Evolutionary conservation across 352 stramenopile species (phyloP).

Genomic region (Globisporangium recalcitrans): DNA sequence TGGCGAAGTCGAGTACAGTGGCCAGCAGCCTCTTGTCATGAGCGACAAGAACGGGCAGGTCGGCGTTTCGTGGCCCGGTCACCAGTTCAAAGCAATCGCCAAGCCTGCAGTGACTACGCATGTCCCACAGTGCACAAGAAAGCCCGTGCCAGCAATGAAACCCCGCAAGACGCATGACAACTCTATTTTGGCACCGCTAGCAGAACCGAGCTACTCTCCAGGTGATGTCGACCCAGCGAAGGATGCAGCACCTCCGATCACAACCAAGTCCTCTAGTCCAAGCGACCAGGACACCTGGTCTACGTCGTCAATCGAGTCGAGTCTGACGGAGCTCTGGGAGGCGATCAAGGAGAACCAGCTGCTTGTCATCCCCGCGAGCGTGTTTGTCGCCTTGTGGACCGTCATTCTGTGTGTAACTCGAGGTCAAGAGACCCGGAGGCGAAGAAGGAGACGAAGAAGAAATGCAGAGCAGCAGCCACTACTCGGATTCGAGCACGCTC

Average conservation of each 20-base stretch:
- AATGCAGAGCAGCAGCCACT: conserved; percentile 1
- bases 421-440: background rate
- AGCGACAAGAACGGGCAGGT: conserved; percentile 5
- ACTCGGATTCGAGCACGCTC: background rate
- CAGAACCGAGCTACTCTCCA: background rate
- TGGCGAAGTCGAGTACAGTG: conserved; percentile 11
- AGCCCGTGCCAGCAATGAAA: background rate
- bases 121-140: background rate
- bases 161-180: too few species aligned
- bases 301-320: background rate
- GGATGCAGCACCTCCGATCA: too few species aligned
- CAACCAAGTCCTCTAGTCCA: too few species aligned
- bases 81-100: conserved; percentile 1
- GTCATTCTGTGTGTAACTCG: background rate
- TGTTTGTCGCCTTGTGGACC: conserved; percentile 5
- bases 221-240: background rate
- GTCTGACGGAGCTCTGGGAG: background rate
- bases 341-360: background rate
- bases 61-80: too few species aligned
- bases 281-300: background rate
- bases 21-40: background rate
- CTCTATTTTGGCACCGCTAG: background rate
- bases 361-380: background rate
- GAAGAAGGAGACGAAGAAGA: background rate
- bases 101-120: background rate